phyloP scores from a whole-genome alignment of 2,329 filamentous ascomycete species.

The Fusarium equiseti region DNA sequence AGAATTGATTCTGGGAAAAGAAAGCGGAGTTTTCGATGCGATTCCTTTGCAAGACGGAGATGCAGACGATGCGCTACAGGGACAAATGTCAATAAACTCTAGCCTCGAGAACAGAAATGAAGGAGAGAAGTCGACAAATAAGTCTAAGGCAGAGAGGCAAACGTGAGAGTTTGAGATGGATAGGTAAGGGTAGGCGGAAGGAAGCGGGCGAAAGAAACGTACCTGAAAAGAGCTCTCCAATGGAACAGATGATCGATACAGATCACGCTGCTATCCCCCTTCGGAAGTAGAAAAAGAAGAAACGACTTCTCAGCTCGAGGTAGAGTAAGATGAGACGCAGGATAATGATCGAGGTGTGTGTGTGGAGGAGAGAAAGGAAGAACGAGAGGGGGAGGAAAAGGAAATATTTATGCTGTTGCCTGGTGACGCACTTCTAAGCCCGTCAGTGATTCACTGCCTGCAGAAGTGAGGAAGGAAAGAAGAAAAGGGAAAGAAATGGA shows the following conservation, averaged over 20 bases:
- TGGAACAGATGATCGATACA: slow-evolving; percentile 22
- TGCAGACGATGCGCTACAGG: not conserved
- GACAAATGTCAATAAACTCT: not conserved
- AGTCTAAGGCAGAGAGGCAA: not conserved
- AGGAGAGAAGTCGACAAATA: not conserved
- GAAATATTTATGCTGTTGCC: slow-evolving; percentile 18
- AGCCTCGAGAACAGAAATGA: too few relatives aligned
- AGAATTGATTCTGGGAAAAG: not conserved
- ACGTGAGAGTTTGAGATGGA: not conserved
- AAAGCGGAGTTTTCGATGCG: not conserved
- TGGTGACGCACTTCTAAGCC: not conserved
- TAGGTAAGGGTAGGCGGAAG: not conserved
- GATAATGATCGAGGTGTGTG: slow-evolving; percentile 1
- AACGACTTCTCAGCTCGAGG: not conserved
- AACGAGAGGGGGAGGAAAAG: not conserved
- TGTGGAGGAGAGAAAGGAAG: slow-evolving; percentile 9
- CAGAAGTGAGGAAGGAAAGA: not conserved
- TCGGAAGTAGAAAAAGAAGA: slow-evolving; percentile 2
- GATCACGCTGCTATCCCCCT: slow-evolving; percentile 28
- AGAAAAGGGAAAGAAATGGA: not conserved
- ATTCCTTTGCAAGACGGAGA: not conserved
- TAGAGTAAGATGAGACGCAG: not conserved
- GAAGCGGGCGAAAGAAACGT: not conserved
- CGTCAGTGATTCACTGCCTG: slow-evolving; percentile 14
- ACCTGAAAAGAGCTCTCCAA: slow-evolving; percentile 16